Evolutionary conservation across 73 alveolate species (phyloP).

Genomic region (Tetrahymena thermophila): DNA sequence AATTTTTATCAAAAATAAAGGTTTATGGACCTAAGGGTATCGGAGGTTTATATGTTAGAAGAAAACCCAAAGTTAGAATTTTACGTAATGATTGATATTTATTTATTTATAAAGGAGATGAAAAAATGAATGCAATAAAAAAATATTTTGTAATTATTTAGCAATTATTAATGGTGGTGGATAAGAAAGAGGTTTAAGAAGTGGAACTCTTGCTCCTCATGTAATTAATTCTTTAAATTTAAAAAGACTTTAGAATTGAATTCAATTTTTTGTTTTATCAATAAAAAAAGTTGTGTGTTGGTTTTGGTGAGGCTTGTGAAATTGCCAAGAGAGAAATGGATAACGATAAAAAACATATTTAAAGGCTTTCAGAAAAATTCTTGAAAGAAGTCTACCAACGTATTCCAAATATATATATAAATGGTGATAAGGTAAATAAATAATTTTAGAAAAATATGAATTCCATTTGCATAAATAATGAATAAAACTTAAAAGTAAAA

Average conservation of each 20-base stretch:
- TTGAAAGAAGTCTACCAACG: conserved; percentile 9
- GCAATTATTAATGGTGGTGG: conserved; percentile 95
- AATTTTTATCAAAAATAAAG: not conserved
- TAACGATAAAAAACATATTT: conserved; percentile 73
- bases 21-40: conserved; percentile 97
- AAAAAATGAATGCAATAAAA: no score
- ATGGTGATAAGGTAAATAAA: conserved; percentile 51
- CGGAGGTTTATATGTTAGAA: conserved; percentile 91
- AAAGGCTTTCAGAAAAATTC: conserved; percentile 52
- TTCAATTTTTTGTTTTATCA: no score
- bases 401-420: conserved; percentile 57
- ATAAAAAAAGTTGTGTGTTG: conserved; percentile 62
- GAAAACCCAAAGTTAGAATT: conserved; percentile 94
- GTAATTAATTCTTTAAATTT: not conserved
- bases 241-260: no score
- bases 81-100: conserved; percentile 22
- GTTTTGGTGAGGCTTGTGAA: conserved; percentile 91
- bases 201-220: conserved; percentile 96
- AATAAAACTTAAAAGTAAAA: not conserved
- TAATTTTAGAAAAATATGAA: not conserved
- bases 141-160: no score
- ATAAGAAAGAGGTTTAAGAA: conserved; percentile 93
- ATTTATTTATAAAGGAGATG: no score
- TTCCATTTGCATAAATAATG: not conserved
- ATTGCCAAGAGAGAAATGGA: conserved; percentile 79